Base-by-base conservation (phyloP, 345 rosid species). In the Populus ilicifolia region DNA sequence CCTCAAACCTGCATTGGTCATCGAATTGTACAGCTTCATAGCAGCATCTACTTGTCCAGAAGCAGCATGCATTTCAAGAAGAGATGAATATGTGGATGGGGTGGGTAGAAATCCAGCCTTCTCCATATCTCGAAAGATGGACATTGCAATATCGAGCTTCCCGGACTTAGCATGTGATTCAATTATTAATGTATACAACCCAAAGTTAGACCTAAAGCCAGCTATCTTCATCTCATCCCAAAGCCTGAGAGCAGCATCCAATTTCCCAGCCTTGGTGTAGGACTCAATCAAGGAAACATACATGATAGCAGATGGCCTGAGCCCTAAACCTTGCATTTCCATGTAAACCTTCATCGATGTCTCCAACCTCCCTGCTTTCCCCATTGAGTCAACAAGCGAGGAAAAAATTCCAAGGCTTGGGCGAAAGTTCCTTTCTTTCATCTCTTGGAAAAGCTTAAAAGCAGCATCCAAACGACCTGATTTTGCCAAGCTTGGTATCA, bases 151-250 rank as follows among this genome's bases (percentile, higher is more conserved):
- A 78, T 96, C 97, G 39, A 94, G 99, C 87, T 96, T 96, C 81
- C 98, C 99, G 1, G 99, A 91, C 81, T 96, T 94, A 5, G 97
- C 98, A 82, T 92, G 98, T 75, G 99, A 90, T 78, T 94, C 99
- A 71, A 89, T 88, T 52, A 96, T 90, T 89, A 89, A 54, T 0
- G 99, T 91, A 82, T 90, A 92, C 77, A 96, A 83, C 48, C 91
- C 98, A 79, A 89, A 96, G 83, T 96, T 96, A 9, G 99, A 98
- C 82, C 95, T 89, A 74, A 90, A 91, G 38, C 97, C 94, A 25
- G 90, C 86, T 14, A 80, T 85, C 84, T 87, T 96, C 97, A 92
- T 96, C 86, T 91, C 98, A 79, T 90, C 94, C 99, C 99, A 96
- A 73, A 96, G 92, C 86, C 81, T 86, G 52, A 89, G 88, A 2